Base-by-base conservation (phyloP, 2,329 filamentous ascomycete species). In the Cercospora citrullina region DNA sequence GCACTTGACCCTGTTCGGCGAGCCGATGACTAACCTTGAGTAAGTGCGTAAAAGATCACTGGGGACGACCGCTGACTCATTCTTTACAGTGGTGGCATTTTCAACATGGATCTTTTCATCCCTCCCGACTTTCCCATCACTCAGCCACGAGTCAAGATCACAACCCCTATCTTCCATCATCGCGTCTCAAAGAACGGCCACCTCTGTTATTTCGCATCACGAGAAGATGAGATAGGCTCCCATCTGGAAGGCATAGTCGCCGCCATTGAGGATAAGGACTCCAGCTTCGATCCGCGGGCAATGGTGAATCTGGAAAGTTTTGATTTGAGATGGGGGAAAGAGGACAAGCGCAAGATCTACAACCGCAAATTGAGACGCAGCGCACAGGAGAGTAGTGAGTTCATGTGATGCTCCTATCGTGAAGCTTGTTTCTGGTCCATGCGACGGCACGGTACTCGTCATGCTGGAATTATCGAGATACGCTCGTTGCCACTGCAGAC, bases 21-120 rank as follows among this genome's bases (percentile, higher is more conserved):
- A 90, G 64, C 92, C 93, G 0, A 96, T 95, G 90, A 96, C 93
- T 5, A 93, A 96, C 58, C 87, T 98, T 1, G 94, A 98, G 61
- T 64, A 39, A 64, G 61, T 58, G n/a, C n/a, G 31, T 4, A 12
- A 51, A 12, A 16, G 10, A 21, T 7, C n/a, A 63, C 10, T 14
- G 36, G 23, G 2, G 21, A 36, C 30, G 18, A 21, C 12, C 33
- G 30, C 31, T 26, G 28, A 64, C 61, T 42, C 31, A 30, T 55
- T 39, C 28, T 63, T 18, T 21, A 39, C 33, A 64, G 61, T 74
- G 94, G 94, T 16, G 93, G 94, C 1, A 86, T 98, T 69, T 94
- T 98, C 82, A 88, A 87, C 69, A 90, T 97, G 78, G 90, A 86
- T 74, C 84, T 98, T 65, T 85, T 84, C 75, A 90, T 98, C 75